Percentiles rank a stretch among this genome's conserved stretches.
Conservation (phyloP, 208 protist species). For the Acanthamoeba castellanii region DNA sequence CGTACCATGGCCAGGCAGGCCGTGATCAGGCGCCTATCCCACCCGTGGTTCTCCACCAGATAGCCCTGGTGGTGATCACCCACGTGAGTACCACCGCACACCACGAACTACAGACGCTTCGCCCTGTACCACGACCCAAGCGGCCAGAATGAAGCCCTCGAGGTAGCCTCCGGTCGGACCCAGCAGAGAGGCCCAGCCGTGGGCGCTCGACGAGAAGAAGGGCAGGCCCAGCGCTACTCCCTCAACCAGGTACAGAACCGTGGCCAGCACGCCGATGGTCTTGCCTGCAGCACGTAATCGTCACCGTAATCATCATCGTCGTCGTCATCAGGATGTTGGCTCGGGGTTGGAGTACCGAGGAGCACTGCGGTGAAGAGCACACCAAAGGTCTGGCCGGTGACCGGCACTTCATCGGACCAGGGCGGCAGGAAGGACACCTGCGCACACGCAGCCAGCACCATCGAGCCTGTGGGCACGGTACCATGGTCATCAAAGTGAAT, state of each 20-base stretch:
- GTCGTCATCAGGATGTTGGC: background rate
- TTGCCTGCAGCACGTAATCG: background rate
- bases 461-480: background rate
- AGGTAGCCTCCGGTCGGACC: constrained; percentile 64
- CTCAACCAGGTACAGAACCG: constrained; percentile 32
- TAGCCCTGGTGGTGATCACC: background rate
- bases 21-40: constrained; percentile 35
- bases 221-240: constrained; percentile 4
- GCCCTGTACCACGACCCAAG: constrained; percentile 50
- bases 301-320: too few species aligned
- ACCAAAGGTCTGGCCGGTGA: constrained; percentile 65
- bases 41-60: constrained; percentile 28
- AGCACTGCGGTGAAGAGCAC: constrained; percentile 21
- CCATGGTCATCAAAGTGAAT: background rate
- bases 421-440: constrained; percentile 58
- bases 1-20: constrained; percentile 58
- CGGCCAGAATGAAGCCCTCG: constrained; percentile 47
- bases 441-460: constrained; percentile 38
- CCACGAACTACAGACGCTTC: background rate
- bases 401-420: constrained; percentile 22
- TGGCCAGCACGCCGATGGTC: constrained; percentile 56
- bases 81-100: background rate
- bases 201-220: background rate
- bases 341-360: background rate
- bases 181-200: background rate